Percentiles rank a stretch among this genome's conserved stretches.
These are phyloP conservation scores for Aegilops tauschii DNA, from an alignment of 176 grass and related monocot genomes.

Conservation along the genomic window DNA sequence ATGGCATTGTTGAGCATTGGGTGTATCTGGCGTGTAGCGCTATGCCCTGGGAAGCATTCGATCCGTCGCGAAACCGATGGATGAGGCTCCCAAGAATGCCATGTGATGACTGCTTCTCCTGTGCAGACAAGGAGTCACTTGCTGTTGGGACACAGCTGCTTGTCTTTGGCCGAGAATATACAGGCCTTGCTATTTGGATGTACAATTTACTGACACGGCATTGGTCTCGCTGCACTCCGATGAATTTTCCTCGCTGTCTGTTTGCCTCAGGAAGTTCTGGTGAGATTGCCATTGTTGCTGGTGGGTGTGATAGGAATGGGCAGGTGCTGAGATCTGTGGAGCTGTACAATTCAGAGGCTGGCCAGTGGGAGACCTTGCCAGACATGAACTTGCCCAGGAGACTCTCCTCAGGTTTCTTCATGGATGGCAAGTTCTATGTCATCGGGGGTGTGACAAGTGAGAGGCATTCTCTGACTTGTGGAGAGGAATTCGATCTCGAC, in stretches of 20 bases:
- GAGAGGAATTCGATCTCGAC: slow-evolving; percentile 77
- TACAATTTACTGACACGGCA: slow-evolving; percentile 55
- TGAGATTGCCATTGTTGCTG: slow-evolving; percentile 79
- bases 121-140: slow-evolving; percentile 90
- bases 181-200: slow-evolving; percentile 91
- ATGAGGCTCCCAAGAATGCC: slow-evolving; percentile 87
- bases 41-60: slow-evolving; percentile 94
- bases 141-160: slow-evolving; percentile 88
- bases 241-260: slow-evolving; percentile 80
- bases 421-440: slow-evolving; percentile 93
- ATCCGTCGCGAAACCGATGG: slow-evolving; percentile 69
- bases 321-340: slow-evolving; percentile 67
- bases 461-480: slow-evolving; percentile 73
- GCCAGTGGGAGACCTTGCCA: slow-evolving; percentile 72
- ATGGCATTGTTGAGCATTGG: slow-evolving; percentile 77
- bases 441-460: slow-evolving; percentile 76
- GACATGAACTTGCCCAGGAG: slow-evolving; percentile 73
- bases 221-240: slow-evolving; percentile 72
- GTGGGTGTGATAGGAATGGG: slow-evolving; percentile 69
- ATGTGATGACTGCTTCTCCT: slow-evolving; percentile 86
- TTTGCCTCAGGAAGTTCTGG: slow-evolving; percentile 77
- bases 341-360: slow-evolving; percentile 79
- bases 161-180: slow-evolving; percentile 83
- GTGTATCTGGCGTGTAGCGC: slow-evolving; percentile 78
- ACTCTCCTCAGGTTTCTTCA: slow-evolving; percentile 84